Conservation (phyloP, 805 yeast species). For the Pichia pseudocactophila region DNA sequence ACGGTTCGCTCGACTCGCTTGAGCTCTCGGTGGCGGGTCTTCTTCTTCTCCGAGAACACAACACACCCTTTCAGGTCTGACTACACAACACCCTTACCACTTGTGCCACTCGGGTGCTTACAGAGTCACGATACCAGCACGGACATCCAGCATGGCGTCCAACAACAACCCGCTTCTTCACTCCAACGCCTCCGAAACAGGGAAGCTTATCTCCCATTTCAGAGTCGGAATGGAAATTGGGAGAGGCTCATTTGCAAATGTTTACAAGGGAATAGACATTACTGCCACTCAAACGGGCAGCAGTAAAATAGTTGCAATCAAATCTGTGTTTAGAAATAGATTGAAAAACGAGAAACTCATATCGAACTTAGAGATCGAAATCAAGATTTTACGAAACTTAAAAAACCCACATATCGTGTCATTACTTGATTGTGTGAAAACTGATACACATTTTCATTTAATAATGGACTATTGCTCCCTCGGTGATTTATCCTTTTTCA, state of each 20-base stretch:
- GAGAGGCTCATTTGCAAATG: conserved; percentile 92
- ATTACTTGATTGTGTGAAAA: conserved; percentile 72
- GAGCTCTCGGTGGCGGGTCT: conserved; percentile 1
- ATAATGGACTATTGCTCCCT: conserved; percentile 95
- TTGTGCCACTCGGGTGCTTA: neutral
- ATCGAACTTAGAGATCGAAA: conserved; percentile 89
- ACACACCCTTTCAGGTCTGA: neutral
- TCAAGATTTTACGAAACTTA: conserved; percentile 76
- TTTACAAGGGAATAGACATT: conserved; percentile 67
- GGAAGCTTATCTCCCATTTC: conserved; percentile 36
- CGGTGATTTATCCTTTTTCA: conserved; percentile 87
- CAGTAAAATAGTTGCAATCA: conserved; percentile 70
- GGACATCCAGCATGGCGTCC: neutral
- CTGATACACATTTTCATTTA: conserved; percentile 68
- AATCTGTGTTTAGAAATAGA: conserved; percentile 75
- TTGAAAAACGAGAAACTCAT: conserved; percentile 77
- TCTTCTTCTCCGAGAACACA: conserved; percentile 5
- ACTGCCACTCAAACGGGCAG: conserved; percentile 24
- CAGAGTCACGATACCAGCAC: neutral
- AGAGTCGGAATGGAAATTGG: conserved; percentile 81
- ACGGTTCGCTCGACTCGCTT: too few relatives aligned
- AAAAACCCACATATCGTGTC: conserved; percentile 91
- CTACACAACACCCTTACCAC: too few relatives aligned
- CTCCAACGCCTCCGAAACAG: conserved; percentile 11
- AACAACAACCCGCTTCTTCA: conserved; percentile 5